Evolutionary conservation across 139 green algal genomes (phyloP), one percentile per base, ranked within the genome.

Genomic region (Chlorella sp.): DNA sequence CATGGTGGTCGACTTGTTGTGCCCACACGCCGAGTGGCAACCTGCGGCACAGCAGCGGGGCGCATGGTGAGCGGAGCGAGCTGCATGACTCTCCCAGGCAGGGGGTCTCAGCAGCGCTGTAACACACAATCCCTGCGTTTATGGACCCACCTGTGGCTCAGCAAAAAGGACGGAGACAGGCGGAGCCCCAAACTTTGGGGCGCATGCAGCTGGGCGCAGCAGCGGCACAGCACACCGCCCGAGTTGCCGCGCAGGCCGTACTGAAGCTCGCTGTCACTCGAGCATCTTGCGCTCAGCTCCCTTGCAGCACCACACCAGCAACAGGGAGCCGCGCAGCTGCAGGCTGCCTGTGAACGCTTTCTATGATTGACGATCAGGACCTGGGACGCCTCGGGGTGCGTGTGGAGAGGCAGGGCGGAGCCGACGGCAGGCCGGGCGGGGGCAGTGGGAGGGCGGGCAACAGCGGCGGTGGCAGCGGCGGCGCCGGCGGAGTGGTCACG

Each of bases 281-380:
- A 57, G 48, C 48, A 57, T 76, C 68, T 68, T 5, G n/a, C 14
- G 68, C 26, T 32, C 68, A 30, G 4, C 71, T 30, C 36, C 26
- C 71, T 39, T 0, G 71, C 71, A 57, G 48, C 71, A 24, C 71
- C 32, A 24, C 39, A 26, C 16, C 32, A 73, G 36, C 48, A 2
- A 57, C 48, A 16, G 48, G 9, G 48, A 57, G 48, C 48, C 48
- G 9, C 7, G 48, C 48, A 57, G 7, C 48, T 57, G 48, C 48
- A 57, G 9, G 48, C 48, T 57, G 48, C 48, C 9, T 9, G 48
- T 5, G 48, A 57, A 39, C 7, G n/a, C n/a, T 18, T 81, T 36
- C 48, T 53, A 97, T 96, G 92, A 91, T 97, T 79, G 93, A 95
- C 84, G 95, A 97, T 78, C 36, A 66, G 9, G 91, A 95, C n/a